These are phyloP conservation scores for Penicillium frequentans DNA, from an alignment of 2,329 filamentous ascomycete genomes.

Conservation along the genomic window DNA sequence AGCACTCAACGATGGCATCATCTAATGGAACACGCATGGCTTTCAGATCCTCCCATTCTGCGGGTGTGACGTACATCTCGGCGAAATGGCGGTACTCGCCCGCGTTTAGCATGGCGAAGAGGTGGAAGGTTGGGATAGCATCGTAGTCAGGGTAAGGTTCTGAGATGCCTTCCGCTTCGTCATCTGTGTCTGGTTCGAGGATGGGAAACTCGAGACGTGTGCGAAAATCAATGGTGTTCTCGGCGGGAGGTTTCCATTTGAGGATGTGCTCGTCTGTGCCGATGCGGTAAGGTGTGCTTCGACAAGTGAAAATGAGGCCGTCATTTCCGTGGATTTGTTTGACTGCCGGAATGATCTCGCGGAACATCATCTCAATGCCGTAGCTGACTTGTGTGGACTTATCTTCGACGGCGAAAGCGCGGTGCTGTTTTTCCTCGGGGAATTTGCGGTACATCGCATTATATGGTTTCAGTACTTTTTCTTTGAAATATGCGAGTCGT, in stretches of 20 bases:
- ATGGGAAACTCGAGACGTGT: slow-evolving; percentile 74
- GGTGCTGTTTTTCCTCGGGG: slow-evolving; percentile 67
- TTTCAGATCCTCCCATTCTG: slow-evolving; percentile 85
- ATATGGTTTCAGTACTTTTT: slow-evolving; percentile 76
- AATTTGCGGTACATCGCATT: slow-evolving; percentile 71
- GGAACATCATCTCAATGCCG: slow-evolving; percentile 89
- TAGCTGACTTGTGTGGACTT: slow-evolving; percentile 91
- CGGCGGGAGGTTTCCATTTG: slow-evolving; percentile 95
- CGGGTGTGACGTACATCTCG: slow-evolving; percentile 66
- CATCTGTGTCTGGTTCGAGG: slow-evolving; percentile 66
- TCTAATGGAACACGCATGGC: slow-evolving; percentile 71
- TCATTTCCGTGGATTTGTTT: slow-evolving; percentile 81
- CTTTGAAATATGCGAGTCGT: slow-evolving; percentile 80
- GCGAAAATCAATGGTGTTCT: slow-evolving; percentile 93
- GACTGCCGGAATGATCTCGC: slow-evolving; percentile 75
- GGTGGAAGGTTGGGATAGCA: slow-evolving; percentile 68
- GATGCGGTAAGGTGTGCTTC: slow-evolving; percentile 78
- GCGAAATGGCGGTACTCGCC: slow-evolving; percentile 66
- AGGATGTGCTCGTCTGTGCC: slow-evolving; percentile 92
- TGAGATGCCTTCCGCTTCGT: slow-evolving; percentile 65
- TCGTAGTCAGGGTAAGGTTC: slow-evolving; percentile 76
- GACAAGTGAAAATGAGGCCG: slow-evolving; percentile 96
- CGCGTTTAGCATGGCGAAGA: slow-evolving; percentile 69
- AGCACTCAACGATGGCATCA: slow-evolving; percentile 87
- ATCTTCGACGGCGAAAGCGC: slow-evolving; percentile 79